Base-by-base conservation (phyloP, 2,329 filamentous ascomycete genomes). In the Fusarium cicatricum region DNA sequence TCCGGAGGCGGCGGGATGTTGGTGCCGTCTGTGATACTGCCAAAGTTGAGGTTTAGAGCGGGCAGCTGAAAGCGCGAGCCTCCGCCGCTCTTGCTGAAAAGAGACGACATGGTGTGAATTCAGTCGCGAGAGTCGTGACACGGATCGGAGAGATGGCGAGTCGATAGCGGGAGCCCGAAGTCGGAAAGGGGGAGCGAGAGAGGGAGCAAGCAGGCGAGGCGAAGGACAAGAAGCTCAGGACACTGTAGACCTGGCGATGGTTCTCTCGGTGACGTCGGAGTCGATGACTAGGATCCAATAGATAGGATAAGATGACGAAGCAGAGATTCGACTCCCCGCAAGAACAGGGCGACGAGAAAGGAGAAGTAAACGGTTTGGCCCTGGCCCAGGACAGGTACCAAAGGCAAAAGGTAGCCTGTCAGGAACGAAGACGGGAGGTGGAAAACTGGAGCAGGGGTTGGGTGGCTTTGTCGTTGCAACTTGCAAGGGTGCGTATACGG, bases 21-120 rank as follows among this genome's bases (percentile, higher is more conserved):
- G 70, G 84, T 87, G 48, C 84, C 84, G 34, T 86, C 84, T 37
- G 84, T 86, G 68, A 87, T 75, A 40, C 80, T 84, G 55, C 80
- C 78, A 65, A 86, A 85, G 62, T 85, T 80, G 74, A 87, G 79
- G 60, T 86, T 76, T 57, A 87, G 78, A 40, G 78, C 80, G 9
- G 84, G 84, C 53, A 87, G 79, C 74, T 86, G 81, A 60, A 87
- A 86, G 64, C 76, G 77, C 52, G 70, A 64, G 53, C 63, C 63
- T 39, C 58, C 56, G 28, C 66, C 57, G 55, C 65, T 65, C 58
- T 71, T 71, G 50, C 62, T 68, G 52, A 70, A 51, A 52, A 68
- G 64, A 63, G 73, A 67, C 57, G 74, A 67, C 73, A 76, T 76
- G 42, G 45, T 59, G 50, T 47, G 34, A 37, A 39, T 26, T 38